These are phyloP conservation scores for Leccinum imitatum DNA, from an alignment of 768 basidiomycete species.

Conservation along the genomic window DNA sequence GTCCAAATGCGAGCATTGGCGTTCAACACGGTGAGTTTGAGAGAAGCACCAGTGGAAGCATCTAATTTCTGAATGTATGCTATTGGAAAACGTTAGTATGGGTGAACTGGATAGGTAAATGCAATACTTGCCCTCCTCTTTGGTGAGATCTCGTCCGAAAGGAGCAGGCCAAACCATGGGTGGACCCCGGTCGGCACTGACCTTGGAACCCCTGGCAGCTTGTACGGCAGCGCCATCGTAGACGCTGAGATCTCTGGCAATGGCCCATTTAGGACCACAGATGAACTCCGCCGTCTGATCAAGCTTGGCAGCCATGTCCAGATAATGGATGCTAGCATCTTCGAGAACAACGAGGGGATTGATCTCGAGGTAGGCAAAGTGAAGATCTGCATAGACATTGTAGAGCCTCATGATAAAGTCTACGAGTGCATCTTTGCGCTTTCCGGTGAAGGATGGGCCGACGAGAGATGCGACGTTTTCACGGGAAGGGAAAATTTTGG, in stretches of 20 bases:
- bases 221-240: conserved; percentile 50
- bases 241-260: conserved; percentile 86
- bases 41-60: conserved; percentile 93
- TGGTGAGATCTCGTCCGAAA: conserved; percentile 96
- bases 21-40: conserved; percentile 97
- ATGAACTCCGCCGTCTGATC: conserved; percentile 99
- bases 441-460: conserved; percentile 68
- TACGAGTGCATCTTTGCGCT: conserved; percentile 86
- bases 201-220: conserved; percentile 42
- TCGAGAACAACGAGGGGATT: conserved; percentile 97
- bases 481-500: conserved; percentile 76
- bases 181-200: conserved; percentile 90
- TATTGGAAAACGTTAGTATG: conserved; percentile 4
- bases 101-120: not conserved
- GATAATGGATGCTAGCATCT: conserved; percentile 79
- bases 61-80: conserved; percentile 99
- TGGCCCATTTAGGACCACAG: conserved; percentile 98
- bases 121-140: conserved; percentile 63
- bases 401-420: conserved; percentile 96
- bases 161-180: conserved; percentile 97
- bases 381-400: conserved; percentile 96
- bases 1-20: conserved; percentile 97
- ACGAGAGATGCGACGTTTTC: conserved; percentile 79
- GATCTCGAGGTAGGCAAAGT: conserved; percentile 99
- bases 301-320: conserved; percentile 99